Evolutionary conservation across 1,284 basidiomycete genomes (phyloP), one percentile per base, ranked within the genome.

Genomic region (Rhodotorula sp.): DNA sequence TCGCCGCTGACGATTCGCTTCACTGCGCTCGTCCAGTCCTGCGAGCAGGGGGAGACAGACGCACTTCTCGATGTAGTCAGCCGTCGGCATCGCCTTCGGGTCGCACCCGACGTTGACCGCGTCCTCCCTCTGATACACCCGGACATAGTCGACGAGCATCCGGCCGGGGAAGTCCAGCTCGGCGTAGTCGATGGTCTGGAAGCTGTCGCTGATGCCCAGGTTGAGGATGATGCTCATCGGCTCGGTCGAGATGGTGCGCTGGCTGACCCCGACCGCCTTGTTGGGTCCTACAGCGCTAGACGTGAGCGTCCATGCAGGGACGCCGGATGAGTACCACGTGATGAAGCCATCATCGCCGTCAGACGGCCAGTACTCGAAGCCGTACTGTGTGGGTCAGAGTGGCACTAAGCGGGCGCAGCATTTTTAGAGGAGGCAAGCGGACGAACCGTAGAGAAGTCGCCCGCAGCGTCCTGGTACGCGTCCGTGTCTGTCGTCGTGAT

Each of bases 101-200:
- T 94, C 90, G 79, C 94, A 96, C 2, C 92, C 91, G 51, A 92
- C 84, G 79, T 91, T 92, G 65, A 89, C 86, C 15, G 85, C 80
- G 66, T 86, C 81, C 56, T 74, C 71, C 17, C 70, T 57, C 51
- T 78, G 78, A 39, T 76, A 94, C 7, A 95, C 89, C 15, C 93
- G 86, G 57, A 95, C 86, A 82, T 88, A 96, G 79, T 97, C 92
- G 66, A 96, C 83, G 37, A 83, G 82, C 89, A 94, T 89, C 15
- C 83, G 85, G 2, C 84, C 85, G 1, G 92, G 92, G 83, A 91
- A 93, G 32, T 44, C 27, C 53, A 94, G 83, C 65, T 89, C 82
- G 0, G 84, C 80, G 61, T 90, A 84, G 81, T 93, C 87, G 60
- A 92, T 87, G 9, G 76, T 68, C 53, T 89, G 90, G 77, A 95